phyloP scores from a whole-genome alignment of 2,329 filamentous ascomycete species.

The Penicillium paneum region DNA sequence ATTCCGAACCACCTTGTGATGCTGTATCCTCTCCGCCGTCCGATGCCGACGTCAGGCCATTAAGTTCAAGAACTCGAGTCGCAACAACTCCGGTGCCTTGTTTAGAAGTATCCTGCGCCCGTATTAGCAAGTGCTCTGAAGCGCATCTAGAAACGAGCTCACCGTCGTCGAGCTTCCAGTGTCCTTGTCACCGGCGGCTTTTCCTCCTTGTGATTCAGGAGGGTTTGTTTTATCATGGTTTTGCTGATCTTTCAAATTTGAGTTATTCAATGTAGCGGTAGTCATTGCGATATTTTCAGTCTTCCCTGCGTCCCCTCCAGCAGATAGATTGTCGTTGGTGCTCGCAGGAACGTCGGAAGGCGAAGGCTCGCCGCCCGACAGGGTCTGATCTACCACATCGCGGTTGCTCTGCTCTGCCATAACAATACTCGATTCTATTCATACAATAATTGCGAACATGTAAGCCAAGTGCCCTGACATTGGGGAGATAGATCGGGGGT shows the following conservation, averaged over 20 bases:
- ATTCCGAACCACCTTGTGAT: constrained; percentile 56
- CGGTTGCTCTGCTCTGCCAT: constrained; percentile 69
- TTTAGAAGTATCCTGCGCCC: constrained; percentile 28
- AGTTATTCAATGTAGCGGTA: constrained; percentile 29
- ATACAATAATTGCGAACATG: constrained; percentile 28
- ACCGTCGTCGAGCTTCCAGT: constrained; percentile 29
- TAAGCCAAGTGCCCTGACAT: constrained; percentile 30
- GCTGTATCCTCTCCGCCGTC: constrained; percentile 40
- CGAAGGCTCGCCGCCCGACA: constrained; percentile 62
- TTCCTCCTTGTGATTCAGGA: constrained; percentile 18
- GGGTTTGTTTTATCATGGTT: constrained; percentile 23
- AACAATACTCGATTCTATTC: constrained; percentile 58
- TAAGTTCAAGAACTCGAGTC: constrained; percentile 39
- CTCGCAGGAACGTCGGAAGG: constrained; percentile 65
- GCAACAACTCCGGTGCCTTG: constrained; percentile 34
- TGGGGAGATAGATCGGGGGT: constrained; percentile 17
- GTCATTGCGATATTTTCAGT: constrained; percentile 41
- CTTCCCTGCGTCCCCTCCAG: constrained; percentile 49
- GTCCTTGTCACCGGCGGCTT: constrained; percentile 25
- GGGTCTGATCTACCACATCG: constrained; percentile 69
- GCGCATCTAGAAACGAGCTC: constrained; percentile 20
- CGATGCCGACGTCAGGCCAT: constrained; percentile 36
- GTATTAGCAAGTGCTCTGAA: constrained; percentile 20
- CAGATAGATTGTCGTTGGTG: constrained; percentile 53
- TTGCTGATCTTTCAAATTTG: constrained; percentile 23